A percentile compares a stretch with the other conserved stretches of the same genome.
phyloP scores from a whole-genome alignment of 1,284 basidiomycete species.

The Anthracocystis walkeri region DNA sequence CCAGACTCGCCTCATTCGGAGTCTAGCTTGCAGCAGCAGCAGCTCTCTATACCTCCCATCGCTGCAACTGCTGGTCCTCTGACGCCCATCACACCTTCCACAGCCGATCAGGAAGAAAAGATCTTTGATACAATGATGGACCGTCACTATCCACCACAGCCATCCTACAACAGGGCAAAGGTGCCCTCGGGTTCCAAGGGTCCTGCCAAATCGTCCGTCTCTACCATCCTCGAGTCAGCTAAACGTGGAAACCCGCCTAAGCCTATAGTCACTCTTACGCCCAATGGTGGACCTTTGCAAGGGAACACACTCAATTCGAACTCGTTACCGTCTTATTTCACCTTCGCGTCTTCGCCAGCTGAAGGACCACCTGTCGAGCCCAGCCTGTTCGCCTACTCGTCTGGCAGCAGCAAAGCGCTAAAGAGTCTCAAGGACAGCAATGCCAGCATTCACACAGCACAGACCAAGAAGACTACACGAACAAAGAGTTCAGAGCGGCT shows the following conservation, averaged over 20 bases:
- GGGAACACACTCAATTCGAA: slow-evolving; percentile 32
- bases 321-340: slow-evolving; percentile 4
- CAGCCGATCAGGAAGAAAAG: background rate
- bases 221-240: slow-evolving; percentile 47
- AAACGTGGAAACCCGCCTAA: slow-evolving; percentile 22
- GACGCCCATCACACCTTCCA: background rate
- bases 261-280: background rate
- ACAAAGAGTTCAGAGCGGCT: slow-evolving; percentile 31
- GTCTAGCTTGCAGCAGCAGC: background rate
- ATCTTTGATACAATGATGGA: slow-evolving; percentile 20
- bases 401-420: slow-evolving; percentile 1
- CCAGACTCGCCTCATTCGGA: background rate
- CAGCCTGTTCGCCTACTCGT: slow-evolving; percentile 44
- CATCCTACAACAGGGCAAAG: slow-evolving; percentile 5
- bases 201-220: slow-evolving; percentile 29
- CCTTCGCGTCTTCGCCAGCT: slow-evolving; percentile 15
- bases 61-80: background rate
- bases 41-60: background rate
- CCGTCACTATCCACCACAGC: slow-evolving; percentile 29
- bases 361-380: slow-evolving; percentile 43
- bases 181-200: slow-evolving; percentile 15
- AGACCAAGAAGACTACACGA: slow-evolving; percentile 22
- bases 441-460: slow-evolving; percentile 30
- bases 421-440: slow-evolving; percentile 39
- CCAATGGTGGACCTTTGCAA: slow-evolving; percentile 15